A percentile compares a stretch with the other conserved stretches of the same genome.
Evolutionary conservation across 768 basidiomycete genomes (phyloP).

Genomic region (Phylloporus sp.): DNA sequence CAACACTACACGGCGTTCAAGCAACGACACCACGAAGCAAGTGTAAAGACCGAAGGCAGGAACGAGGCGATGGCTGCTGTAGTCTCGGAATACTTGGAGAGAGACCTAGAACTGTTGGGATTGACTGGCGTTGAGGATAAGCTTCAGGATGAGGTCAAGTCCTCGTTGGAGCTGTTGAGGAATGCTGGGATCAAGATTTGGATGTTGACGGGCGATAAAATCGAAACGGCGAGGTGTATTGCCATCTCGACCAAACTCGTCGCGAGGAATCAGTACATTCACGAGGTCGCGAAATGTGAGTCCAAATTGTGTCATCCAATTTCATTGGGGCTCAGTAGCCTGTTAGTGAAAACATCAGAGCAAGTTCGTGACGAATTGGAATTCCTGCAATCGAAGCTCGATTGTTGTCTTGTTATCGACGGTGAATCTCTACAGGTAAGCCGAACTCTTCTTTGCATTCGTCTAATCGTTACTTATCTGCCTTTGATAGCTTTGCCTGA

Average conservation of each 20-base stretch:
- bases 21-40: constrained; percentile 67
- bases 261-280: constrained; percentile 94
- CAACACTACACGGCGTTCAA: constrained; percentile 76
- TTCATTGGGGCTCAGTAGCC: constrained; percentile 3
- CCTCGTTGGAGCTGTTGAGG: constrained; percentile 85
- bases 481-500: constrained; percentile 71
- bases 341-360: constrained; percentile 79
- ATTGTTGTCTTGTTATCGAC: constrained; percentile 98
- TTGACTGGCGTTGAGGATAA: constrained; percentile 99
- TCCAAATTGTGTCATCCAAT: not conserved
- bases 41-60: constrained; percentile 71
- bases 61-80: constrained; percentile 78
- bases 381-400: constrained; percentile 89
- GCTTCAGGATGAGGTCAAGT: constrained; percentile 94
- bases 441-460: not conserved
- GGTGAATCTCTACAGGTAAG: constrained; percentile 90
- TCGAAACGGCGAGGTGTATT: constrained; percentile 97
- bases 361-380: constrained; percentile 86
- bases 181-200: constrained; percentile 99
- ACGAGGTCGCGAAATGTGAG: constrained; percentile 89
- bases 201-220: constrained; percentile 99
- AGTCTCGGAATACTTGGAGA: constrained; percentile 75
- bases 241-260: constrained; percentile 97
- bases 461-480: not conserved
- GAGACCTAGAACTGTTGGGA: constrained; percentile 86